Base-by-base conservation (phyloP, 306 rosid species). In the Pueraria montana region DNA sequence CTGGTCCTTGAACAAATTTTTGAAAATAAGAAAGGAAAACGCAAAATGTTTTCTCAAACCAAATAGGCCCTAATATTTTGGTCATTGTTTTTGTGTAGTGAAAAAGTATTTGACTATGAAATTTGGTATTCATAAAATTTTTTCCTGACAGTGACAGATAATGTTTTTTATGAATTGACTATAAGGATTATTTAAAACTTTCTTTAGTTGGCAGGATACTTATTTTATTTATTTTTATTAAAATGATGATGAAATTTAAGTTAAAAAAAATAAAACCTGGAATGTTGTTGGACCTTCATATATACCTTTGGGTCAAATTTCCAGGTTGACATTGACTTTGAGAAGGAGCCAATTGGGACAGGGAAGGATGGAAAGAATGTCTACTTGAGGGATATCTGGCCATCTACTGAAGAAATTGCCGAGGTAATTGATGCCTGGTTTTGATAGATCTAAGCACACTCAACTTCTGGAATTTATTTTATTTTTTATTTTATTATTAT, bases 311-410 rank as follows among this genome's bases (percentile, higher is more conserved):
- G 74, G 34, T 64, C n/a, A 26, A 65, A 65, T 72, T 84, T 84
- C 77, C 92, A 95, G 98, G 97, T 91, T 78, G 94, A 92, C 82
- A 93, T 95, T 72, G 98, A 95, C 86, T 95, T 95, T 32, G 92
- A 90, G 45, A 93, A 87, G 89, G 98, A 95, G 83, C 97, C 98
- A 79, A 89, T 95, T 78, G 97, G 97, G 63, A 90, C 84, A 42
- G 95, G 97, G 67, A 95, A 91, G 90, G 94, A 91, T 74, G 97
- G 97, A 27, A 89, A 90, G 86, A 85, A 86, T 21, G 87, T 95
- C 36, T 93, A 86, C 82, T 93, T 95, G 80, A 87, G 88, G 75
- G 97, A 95, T 76, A 93, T 95, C 84, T 95, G 98, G 98, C 97
- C 97, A 20, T 74, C 97, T 17, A 61, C 92, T 0, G 97, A 93